These are phyloP conservation scores for Lepidium africanum DNA, from an alignment of 345 rosid genomes.

Conservation along the genomic window DNA sequence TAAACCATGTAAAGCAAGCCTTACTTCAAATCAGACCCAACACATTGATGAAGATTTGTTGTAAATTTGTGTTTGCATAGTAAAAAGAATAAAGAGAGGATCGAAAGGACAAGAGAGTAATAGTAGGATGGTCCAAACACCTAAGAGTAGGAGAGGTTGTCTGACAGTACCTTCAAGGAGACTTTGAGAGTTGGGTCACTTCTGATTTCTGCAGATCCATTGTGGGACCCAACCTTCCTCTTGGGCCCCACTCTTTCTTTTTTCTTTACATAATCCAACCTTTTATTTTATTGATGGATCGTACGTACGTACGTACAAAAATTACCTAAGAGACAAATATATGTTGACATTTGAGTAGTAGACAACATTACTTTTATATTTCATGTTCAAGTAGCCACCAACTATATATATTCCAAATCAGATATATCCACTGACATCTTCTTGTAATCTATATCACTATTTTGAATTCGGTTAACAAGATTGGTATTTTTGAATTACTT, in stretches of 20 bases:
- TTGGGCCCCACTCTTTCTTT: background rate
- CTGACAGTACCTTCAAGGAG: slow-evolving; percentile 19
- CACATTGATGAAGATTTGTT: background rate
- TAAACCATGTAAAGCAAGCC: background rate
- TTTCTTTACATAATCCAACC: background rate
- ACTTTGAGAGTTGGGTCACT: slow-evolving; percentile 16
- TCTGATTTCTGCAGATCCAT: slow-evolving; percentile 18
- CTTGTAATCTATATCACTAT: too few species aligned
- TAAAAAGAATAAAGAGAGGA: background rate
- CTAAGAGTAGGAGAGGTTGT: background rate
- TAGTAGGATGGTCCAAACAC: slow-evolving; percentile 21
- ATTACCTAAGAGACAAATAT: background rate
- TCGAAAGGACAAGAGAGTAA: background rate
- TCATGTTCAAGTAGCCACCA: too few species aligned
- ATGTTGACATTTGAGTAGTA: background rate
- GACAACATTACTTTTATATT: background rate
- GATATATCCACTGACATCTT: too few species aligned
- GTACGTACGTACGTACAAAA: background rate
- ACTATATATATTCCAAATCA: too few species aligned
- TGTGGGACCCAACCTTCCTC: background rate
- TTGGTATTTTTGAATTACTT: too few species aligned
- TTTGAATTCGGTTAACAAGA: too few species aligned
- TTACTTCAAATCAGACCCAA: background rate
- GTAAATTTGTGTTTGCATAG: background rate
- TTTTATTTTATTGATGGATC: background rate